phyloP scores from a whole-genome alignment of 495 filamentous ascomycete genomes.

The Alectoria sarmentosa region DNA sequence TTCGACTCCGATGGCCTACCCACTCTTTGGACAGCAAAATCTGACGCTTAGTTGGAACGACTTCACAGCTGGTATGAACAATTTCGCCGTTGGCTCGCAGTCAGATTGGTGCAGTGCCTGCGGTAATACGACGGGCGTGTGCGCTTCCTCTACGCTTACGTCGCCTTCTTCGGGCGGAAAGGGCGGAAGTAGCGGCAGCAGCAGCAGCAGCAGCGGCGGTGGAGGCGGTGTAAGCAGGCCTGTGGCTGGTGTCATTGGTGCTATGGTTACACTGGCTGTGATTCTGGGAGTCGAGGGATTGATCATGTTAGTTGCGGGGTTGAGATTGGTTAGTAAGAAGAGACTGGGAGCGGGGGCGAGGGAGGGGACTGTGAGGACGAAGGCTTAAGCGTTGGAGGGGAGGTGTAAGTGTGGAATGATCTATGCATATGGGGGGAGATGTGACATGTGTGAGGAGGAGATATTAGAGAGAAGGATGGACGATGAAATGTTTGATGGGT shows the following conservation, averaged over 20 bases:
- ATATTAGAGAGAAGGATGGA: no score
- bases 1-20: slow-evolving; percentile 31
- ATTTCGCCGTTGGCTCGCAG: slow-evolving; percentile 36
- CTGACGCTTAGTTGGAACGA: slow-evolving; percentile 37
- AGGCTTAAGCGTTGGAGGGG: neutral
- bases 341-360: neutral
- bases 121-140: slow-evolving; percentile 38
- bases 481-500: no score
- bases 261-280: slow-evolving; percentile 53
- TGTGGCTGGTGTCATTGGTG: slow-evolving; percentile 55
- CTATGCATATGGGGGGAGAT: no score
- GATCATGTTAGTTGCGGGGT: slow-evolving; percentile 39
- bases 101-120: slow-evolving; percentile 42
- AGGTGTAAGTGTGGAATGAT: neutral
- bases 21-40: slow-evolving; percentile 38
- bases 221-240: slow-evolving; percentile 31
- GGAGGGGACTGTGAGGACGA: neutral
- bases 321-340: slow-evolving; percentile 39
- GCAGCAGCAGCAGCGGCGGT: neutral
- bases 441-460: no score
- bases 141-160: slow-evolving; percentile 20
- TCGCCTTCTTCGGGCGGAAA: slow-evolving; percentile 19
- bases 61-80: slow-evolving; percentile 37
- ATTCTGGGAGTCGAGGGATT: slow-evolving; percentile 43
- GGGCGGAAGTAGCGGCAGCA: slow-evolving; percentile 4